Evolutionary conservation across 805 yeast genomes (phyloP).

Genomic region (Nakazawaea peltata): DNA sequence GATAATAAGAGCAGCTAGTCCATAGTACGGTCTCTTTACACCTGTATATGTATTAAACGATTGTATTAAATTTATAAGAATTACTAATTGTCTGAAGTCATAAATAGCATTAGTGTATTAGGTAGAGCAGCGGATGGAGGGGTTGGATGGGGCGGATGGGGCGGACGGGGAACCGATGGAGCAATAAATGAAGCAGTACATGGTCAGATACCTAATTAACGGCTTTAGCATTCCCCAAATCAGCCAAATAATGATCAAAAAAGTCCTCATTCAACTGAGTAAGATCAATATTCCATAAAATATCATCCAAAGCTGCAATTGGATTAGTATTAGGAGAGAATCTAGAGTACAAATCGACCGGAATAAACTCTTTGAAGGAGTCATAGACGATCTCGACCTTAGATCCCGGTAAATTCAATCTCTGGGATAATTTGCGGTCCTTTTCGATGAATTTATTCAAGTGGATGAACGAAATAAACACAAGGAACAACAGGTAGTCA

Average conservation of each 20-base stretch:
- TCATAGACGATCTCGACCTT: background rate
- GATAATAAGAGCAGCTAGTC: too few relatives aligned
- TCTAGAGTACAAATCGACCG: background rate
- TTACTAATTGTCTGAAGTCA: too few relatives aligned
- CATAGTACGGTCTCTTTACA: too few relatives aligned
- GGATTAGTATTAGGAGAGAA: background rate
- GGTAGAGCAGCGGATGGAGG: too few relatives aligned
- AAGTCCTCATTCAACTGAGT: background rate
- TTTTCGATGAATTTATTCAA: background rate
- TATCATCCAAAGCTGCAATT: background rate
- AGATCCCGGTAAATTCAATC: background rate
- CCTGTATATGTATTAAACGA: too few relatives aligned
- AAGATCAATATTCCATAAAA: background rate
- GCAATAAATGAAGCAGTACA: background rate
- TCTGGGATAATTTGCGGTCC: background rate
- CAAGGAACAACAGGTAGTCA: conserved; percentile 4
- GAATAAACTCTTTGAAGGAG: background rate
- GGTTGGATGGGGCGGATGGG: too few relatives aligned
- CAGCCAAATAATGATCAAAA: background rate
- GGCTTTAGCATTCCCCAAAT: background rate
- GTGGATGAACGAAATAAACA: background rate
- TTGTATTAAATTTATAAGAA: too few relatives aligned
- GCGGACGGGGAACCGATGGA: too few relatives aligned
- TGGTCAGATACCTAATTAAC: background rate
- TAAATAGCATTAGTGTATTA: too few relatives aligned